These are phyloP conservation scores for Hymenoscyphus infarciens DNA, from an alignment of 2,329 filamentous ascomycete genomes.

Conservation along the genomic window DNA sequence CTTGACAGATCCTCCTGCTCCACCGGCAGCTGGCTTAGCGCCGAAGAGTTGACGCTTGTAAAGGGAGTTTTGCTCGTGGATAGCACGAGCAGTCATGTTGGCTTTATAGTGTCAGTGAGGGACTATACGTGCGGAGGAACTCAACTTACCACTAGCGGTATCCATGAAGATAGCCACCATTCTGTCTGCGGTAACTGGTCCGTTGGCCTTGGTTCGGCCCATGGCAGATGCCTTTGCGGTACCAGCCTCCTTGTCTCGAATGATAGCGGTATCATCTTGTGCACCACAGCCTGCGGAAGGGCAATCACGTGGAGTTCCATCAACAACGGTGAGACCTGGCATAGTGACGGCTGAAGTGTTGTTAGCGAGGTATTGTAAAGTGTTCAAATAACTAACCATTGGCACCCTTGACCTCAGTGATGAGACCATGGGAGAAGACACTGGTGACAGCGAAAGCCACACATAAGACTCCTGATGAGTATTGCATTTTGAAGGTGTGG, in stretches of 20 bases:
- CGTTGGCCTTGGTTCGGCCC: constrained; percentile 57
- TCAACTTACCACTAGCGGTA: constrained; percentile 28
- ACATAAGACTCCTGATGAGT: constrained; percentile 41
- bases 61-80: constrained; percentile 65
- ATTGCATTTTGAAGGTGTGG: constrained; percentile 39
- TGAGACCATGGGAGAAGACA: constrained; percentile 53
- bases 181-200: constrained; percentile 53
- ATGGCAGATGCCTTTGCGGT: constrained; percentile 54
- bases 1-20: constrained; percentile 41
- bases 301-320: constrained; percentile 67
- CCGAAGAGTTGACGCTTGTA: constrained; percentile 31
- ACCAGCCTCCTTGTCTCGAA: constrained; percentile 56
- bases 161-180: constrained; percentile 61
- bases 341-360: constrained; percentile 45
- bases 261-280: constrained; percentile 69
- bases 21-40: constrained; percentile 3
- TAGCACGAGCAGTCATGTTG: constrained; percentile 59
- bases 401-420: constrained; percentile 52
- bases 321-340: constrained; percentile 59
- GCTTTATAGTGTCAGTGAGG: constrained; percentile 23
- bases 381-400: constrained; percentile 42
- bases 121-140: too few species aligned
- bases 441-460: constrained; percentile 41
- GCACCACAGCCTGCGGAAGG: constrained; percentile 57
- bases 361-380: not conserved